Conservation (phyloP, 768 basidiomycete genomes). For the Royoungia palumana region DNA sequence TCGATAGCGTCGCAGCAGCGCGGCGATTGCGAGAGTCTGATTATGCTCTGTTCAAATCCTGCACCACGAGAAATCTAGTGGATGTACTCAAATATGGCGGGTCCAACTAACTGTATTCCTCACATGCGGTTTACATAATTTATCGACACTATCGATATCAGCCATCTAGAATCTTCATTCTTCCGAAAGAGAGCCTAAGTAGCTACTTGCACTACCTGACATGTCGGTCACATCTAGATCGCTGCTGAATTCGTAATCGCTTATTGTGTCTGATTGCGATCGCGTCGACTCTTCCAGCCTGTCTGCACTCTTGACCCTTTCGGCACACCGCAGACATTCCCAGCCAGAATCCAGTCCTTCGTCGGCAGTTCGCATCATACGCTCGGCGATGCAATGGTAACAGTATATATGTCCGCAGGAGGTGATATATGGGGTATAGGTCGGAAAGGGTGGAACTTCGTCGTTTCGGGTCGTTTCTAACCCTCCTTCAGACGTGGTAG, state of each 20-base stretch:
- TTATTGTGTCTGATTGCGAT: slow-evolving; percentile 32
- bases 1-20: slow-evolving; percentile 61
- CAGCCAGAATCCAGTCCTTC: slow-evolving; percentile 58
- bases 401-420: slow-evolving; percentile 88
- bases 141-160: slow-evolving; percentile 8
- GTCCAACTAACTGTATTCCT: slow-evolving; percentile 6
- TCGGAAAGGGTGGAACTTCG: slow-evolving; percentile 56
- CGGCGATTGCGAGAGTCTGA: slow-evolving; percentile 57
- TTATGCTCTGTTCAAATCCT: slow-evolving; percentile 49
- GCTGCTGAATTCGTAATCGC: slow-evolving; percentile 61
- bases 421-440: slow-evolving; percentile 79
- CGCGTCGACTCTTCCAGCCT: slow-evolving; percentile 35
- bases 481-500: slow-evolving; percentile 15
- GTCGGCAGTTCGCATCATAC: slow-evolving; percentile 69
- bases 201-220: slow-evolving; percentile 47
- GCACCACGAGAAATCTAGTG: slow-evolving; percentile 35
- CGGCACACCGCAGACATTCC: slow-evolving; percentile 82
- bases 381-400: slow-evolving; percentile 88
- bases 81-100: slow-evolving; percentile 35
- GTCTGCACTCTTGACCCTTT: slow-evolving; percentile 60
- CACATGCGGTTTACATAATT: slow-evolving; percentile 1
- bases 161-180: slow-evolving; percentile 2
- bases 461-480: slow-evolving; percentile 17
- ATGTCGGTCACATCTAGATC: slow-evolving; percentile 46
- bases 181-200: slow-evolving; percentile 34